These are phyloP conservation scores for Juncus effusus DNA, from an alignment of 176 grass and related monocot genomes.

Conservation along the genomic window DNA sequence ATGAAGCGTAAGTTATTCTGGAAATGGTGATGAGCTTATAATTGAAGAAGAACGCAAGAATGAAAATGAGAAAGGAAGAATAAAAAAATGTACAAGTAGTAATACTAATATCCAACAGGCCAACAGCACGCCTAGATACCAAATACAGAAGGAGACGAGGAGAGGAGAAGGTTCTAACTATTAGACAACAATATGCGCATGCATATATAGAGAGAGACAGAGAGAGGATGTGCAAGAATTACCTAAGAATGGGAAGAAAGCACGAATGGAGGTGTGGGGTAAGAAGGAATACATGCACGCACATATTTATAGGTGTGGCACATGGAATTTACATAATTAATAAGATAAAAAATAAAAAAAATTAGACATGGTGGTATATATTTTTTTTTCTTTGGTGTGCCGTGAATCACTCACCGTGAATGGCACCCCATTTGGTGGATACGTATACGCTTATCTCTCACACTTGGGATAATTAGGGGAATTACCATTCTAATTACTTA, in stretches of 20 bases:
- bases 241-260: not conserved
- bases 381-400: slow-evolving; percentile 19
- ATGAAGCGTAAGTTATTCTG: not conserved
- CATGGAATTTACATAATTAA: no score
- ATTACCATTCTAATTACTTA: no score
- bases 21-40: not conserved
- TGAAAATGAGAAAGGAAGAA: not conserved
- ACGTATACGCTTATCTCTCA: slow-evolving; percentile 25
- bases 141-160: no score
- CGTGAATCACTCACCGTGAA: not conserved
- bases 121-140: no score
- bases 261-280: not conserved
- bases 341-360: no score
- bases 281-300: slow-evolving; percentile 11
- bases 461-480: no score
- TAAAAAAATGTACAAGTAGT: no score
- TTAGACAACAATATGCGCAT: not conserved
- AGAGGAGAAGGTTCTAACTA: no score
- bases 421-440: slow-evolving; percentile 24
- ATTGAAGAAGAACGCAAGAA: not conserved
- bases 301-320: not conserved
- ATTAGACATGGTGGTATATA: slow-evolving; percentile 1
- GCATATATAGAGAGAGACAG: not conserved
- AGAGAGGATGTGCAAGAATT: not conserved
- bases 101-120: no score